Evolutionary conservation across 148 eudicot genomes (phyloP), one percentile per base, ranked within the genome.

Genomic region (Rhododendron ovatum): DNA sequence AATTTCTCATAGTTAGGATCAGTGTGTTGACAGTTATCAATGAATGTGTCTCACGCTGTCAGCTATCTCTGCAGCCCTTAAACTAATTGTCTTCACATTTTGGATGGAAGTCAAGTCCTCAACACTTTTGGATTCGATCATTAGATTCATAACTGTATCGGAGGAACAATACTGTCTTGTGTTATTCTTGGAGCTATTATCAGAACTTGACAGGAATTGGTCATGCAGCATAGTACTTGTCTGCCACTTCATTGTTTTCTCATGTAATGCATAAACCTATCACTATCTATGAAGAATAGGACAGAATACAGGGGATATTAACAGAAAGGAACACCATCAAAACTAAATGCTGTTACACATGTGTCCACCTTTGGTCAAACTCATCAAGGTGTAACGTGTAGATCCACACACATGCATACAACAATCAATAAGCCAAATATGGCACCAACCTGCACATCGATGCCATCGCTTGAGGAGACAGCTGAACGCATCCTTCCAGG

Each of bases 361-460:
- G 35, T 71, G 43, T 84, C 85, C 35, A 47, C 24, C 28, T 69
- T n/a, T 28, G 59, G 12, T 81, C 37, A 55, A 30, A 65, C 85
- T 51, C 48, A 30, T 28, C 55, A 24, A n/a, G 20, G n/a, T 24
- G 8, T 51, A 55, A 75, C 7, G 20, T 53, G n/a, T 22, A 41
- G 47, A 45, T 65, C 51, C 28, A 82, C 59, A 37, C 3, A 48
- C 28, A 81, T 24, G 30, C 65, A 73, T 13, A 12, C 43, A 33
- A 37, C 33, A 50, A 50, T 51, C 26, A 28, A 22, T 14, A 59
- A 39, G 80, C n/a, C 26, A 80, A 86, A 85, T 67, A 53, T 63
- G 17, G 87, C 84, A 84, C 84, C 81, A 84, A 96, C 99, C 97
- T 95, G 90, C 61, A 85, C 78, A 90, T 93, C 91, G 71, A 95